These are phyloP conservation scores for Phytophthora pinifolia DNA, from an alignment of 352 stramenopile genomes.

Conservation along the genomic window DNA sequence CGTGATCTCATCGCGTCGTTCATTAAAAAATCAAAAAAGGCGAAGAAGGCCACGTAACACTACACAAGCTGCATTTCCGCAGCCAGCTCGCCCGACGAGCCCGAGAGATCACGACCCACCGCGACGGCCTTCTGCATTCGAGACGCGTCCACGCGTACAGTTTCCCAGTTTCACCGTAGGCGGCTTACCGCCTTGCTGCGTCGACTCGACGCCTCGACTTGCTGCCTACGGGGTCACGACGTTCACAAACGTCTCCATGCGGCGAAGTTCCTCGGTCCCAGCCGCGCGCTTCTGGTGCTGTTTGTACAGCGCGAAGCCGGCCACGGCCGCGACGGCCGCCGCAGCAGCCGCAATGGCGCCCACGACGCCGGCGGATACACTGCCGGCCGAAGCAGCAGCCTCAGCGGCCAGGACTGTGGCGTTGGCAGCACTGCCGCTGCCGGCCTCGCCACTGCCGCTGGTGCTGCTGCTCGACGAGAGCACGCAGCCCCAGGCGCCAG, in stretches of 20 bases:
- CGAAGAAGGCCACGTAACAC: no score
- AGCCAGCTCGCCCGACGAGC: background rate
- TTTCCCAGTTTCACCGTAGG: constrained; percentile 15
- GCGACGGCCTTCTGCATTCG: constrained; percentile 18
- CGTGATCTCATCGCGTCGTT: constrained; percentile 6
- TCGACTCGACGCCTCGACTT: background rate
- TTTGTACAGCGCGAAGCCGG: constrained; percentile 36
- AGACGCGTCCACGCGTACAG: constrained; percentile 29
- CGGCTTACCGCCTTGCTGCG: constrained; percentile 17
- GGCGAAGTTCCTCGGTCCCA: constrained; percentile 3
- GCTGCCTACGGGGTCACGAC: constrained; percentile 36
- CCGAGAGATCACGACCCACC: background rate
- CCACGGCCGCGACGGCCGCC: constrained; percentile 30
- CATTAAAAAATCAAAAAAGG: constrained; percentile 24
- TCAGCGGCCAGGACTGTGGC: constrained; percentile 12
- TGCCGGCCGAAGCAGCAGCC: constrained; percentile 1
- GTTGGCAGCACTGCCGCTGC: constrained; percentile 16
- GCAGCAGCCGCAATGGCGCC: constrained; percentile 24
- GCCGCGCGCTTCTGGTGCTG: constrained; percentile 34
- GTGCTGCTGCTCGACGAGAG: constrained; percentile 1
- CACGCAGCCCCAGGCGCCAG: constrained; percentile 72
- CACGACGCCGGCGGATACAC: constrained; percentile 15
- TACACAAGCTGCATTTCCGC: no score
- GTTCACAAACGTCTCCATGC: constrained; percentile 25
- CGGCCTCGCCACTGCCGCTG: constrained; percentile 7